Percentiles rank a stretch among this genome's conserved stretches.
These are phyloP conservation scores for Craterostigma plantagineum DNA, from an alignment of 257 asterid species.

Conservation along the genomic window DNA sequence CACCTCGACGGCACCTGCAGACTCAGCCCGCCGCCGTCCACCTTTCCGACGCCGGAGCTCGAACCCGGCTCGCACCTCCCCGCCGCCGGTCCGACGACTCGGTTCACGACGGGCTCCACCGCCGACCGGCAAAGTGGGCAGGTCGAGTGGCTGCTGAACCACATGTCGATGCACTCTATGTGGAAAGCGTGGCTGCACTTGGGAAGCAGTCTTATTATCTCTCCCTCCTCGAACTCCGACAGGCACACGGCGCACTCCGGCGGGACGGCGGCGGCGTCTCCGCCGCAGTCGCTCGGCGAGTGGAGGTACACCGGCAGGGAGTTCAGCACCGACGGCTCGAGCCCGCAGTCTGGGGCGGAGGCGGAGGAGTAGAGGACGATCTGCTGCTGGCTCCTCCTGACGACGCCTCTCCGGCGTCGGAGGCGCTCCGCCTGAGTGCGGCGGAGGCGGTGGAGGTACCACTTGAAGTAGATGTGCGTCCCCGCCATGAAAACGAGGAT, in stretches of 20 bases:
- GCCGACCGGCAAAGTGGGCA: constrained; percentile 38
- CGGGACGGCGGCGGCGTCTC: background rate
- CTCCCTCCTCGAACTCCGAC: constrained; percentile 21
- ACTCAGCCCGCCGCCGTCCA: constrained; percentile 10
- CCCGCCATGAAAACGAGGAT: constrained; percentile 7
- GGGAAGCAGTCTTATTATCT: constrained; percentile 23
- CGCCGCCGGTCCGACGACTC: constrained; percentile 1
- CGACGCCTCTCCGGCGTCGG: background rate
- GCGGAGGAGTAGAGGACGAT: constrained; percentile 2
- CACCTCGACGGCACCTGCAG: constrained; percentile 22
- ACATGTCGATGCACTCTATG: constrained; percentile 24
- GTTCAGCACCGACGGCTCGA: constrained; percentile 9
- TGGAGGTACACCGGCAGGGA: constrained; percentile 11
- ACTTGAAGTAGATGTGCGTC: constrained; percentile 9
- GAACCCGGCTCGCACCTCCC: constrained; percentile 17
- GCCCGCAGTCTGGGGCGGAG: constrained; percentile 8
- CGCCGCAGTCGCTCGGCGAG: constrained; percentile 6
- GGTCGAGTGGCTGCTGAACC: constrained; percentile 26
- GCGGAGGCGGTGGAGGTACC: constrained; percentile 11
- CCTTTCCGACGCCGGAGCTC: constrained; percentile 8
- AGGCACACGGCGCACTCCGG: constrained; percentile 27
- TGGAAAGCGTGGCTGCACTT: constrained; percentile 27
- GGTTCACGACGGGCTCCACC: constrained; percentile 7
- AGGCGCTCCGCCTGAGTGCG: constrained; percentile 4
- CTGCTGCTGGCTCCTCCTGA: background rate